Percentiles rank a stretch among this genome's conserved stretches.
Evolutionary conservation across 176 grass and related monocot species (phyloP).

Genomic region (Oryza nivara): DNA sequence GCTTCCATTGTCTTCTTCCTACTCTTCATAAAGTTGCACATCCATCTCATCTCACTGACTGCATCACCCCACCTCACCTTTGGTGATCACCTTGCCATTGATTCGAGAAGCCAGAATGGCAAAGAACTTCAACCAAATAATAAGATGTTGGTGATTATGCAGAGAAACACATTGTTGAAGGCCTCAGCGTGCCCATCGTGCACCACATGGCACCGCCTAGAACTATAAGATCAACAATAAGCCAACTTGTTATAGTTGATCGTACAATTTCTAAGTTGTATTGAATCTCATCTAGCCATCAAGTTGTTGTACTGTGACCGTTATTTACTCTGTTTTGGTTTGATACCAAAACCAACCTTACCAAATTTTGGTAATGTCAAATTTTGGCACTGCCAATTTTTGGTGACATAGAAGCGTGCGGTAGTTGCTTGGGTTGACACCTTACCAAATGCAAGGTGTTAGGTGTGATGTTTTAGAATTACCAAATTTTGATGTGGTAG

Average conservation of each 20-base stretch:
- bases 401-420: background rate
- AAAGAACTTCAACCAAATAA: background rate
- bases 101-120: background rate
- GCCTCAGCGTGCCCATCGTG: background rate
- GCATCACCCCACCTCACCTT: background rate
- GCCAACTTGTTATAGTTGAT: background rate
- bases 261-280: background rate
- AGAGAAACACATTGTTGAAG: background rate
- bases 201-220: background rate
- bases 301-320: background rate
- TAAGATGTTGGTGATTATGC: background rate
- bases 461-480: no score
- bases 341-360: background rate
- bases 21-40: background rate
- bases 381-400: background rate
- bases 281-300: background rate
- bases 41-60: background rate
- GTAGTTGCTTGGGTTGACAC: background rate
- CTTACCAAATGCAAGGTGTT: no score
- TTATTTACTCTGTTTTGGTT: background rate
- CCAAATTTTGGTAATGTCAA: background rate
- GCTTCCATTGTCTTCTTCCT: background rate
- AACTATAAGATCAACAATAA: background rate
- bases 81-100: background rate
- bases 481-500: background rate